These are phyloP conservation scores for Pestalotiopsis sp. DNA, from an alignment of 2,329 filamentous ascomycete genomes.

Conservation along the genomic window DNA sequence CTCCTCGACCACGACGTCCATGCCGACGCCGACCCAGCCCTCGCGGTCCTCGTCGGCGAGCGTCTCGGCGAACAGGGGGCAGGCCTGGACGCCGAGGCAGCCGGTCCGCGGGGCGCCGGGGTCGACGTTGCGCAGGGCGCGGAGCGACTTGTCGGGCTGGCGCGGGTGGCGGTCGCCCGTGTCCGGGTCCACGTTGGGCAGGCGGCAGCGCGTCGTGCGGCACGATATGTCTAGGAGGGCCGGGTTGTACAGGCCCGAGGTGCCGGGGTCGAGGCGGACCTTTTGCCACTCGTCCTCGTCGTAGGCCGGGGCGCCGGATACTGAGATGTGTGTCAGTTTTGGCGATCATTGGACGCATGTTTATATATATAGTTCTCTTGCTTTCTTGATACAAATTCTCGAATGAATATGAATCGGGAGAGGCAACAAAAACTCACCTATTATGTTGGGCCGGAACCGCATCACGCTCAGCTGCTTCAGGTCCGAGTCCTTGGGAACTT, in stretches of 20 bases:
- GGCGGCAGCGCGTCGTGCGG: constrained; percentile 69
- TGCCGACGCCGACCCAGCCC: constrained; percentile 56
- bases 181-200: constrained; percentile 70
- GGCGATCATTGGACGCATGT: not conserved
- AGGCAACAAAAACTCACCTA: constrained; percentile 45
- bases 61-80: constrained; percentile 50
- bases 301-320: constrained; percentile 65
- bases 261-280: constrained; percentile 54
- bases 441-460: constrained; percentile 74
- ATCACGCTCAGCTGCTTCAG: constrained; percentile 59
- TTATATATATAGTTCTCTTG: not conserved
- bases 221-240: constrained; percentile 59
- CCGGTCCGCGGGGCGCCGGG: constrained; percentile 57
- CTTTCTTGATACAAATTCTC: no score
- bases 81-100: constrained; percentile 69
- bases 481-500: constrained; percentile 53
- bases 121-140: constrained; percentile 62
- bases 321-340: constrained; percentile 30
- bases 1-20: constrained; percentile 53
- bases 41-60: constrained; percentile 32
- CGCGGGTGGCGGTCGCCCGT: constrained; percentile 57
- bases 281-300: constrained; percentile 72
- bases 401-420: no score
- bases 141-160: constrained; percentile 62
- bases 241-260: constrained; percentile 47